phyloP scores from a whole-genome alignment of 768 basidiomycete species.

The Mycena filopes region DNA sequence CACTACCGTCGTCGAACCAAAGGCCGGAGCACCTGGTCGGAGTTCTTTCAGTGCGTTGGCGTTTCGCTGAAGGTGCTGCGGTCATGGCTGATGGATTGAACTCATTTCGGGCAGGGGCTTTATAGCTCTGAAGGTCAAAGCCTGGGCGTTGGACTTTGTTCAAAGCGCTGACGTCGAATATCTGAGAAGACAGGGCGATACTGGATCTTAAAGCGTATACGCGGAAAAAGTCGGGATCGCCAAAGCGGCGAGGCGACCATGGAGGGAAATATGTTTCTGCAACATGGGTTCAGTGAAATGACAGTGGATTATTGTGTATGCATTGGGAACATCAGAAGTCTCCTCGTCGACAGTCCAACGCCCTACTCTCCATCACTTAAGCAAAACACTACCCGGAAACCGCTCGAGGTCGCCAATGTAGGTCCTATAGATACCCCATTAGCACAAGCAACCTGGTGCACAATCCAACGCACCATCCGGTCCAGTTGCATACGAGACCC shows the following conservation, averaged over 20 bases:
- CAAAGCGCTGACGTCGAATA: too few species aligned
- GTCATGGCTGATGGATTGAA: constrained; percentile 1
- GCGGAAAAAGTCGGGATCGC: too few species aligned
- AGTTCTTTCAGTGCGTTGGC: background rate
- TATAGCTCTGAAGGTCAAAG: constrained; percentile 1
- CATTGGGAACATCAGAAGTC: too few species aligned
- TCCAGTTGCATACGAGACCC: background rate
- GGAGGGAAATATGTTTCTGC: too few species aligned
- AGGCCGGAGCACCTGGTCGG: background rate
- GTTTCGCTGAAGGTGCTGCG: constrained; percentile 8
- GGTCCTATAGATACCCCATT: background rate
- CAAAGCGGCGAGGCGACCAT: too few species aligned
- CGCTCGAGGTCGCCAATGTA: background rate
- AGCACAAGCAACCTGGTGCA: too few species aligned
- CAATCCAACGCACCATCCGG: background rate
- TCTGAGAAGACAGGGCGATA: too few species aligned
- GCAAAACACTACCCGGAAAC: constrained; percentile 2
- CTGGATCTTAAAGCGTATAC: too few species aligned
- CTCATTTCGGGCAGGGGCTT: background rate
- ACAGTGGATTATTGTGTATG: too few species aligned
- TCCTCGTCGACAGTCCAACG: too few species aligned
- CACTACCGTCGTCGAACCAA: constrained; percentile 20
- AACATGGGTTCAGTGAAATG: too few species aligned
- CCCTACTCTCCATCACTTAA: background rate
- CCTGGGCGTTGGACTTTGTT: too few species aligned